Percentiles rank a stretch among this genome's conserved stretches.
phyloP scores from a whole-genome alignment of 2,329 filamentous ascomycete species.

The Neoarthrinium moseri region DNA sequence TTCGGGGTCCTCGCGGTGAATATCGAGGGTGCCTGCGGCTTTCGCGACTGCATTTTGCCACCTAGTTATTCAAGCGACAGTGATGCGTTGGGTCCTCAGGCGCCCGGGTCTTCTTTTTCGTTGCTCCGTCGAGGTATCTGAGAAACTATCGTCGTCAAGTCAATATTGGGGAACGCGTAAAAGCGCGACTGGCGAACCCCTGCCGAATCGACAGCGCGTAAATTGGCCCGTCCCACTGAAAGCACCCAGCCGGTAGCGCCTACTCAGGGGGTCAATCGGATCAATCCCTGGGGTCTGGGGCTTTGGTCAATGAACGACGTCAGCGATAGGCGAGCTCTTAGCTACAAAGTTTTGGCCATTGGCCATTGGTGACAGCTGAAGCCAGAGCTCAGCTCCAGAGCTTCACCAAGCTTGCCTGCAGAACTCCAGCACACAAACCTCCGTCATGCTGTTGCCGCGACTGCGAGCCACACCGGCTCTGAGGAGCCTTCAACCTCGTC shows the following conservation, averaged over 20 bases:
- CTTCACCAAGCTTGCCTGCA: background rate
- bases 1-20: constrained; percentile 35
- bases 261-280: background rate
- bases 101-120: no score
- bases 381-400: background rate
- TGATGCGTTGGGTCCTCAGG: no score
- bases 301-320: background rate
- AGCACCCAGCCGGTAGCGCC: background rate
- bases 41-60: constrained; percentile 24
- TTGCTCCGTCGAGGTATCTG: no score
- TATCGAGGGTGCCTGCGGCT: constrained; percentile 31
- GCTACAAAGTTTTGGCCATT: constrained; percentile 2
- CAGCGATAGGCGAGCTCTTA: background rate
- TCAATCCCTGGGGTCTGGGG: background rate
- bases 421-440: background rate
- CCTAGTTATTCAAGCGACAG: no score
- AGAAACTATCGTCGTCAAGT: background rate
- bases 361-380: background rate
- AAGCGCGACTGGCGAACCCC: background rate
- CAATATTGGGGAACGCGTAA: constrained; percentile 1
- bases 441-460: constrained; percentile 31
- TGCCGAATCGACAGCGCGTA: constrained; percentile 2
- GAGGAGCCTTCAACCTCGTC: constrained; percentile 16
- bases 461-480: constrained; percentile 23
- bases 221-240: constrained; percentile 6